phyloP scores from a whole-genome alignment of 352 stramenopile genomes.

The Globisporangium spinosum region DNA sequence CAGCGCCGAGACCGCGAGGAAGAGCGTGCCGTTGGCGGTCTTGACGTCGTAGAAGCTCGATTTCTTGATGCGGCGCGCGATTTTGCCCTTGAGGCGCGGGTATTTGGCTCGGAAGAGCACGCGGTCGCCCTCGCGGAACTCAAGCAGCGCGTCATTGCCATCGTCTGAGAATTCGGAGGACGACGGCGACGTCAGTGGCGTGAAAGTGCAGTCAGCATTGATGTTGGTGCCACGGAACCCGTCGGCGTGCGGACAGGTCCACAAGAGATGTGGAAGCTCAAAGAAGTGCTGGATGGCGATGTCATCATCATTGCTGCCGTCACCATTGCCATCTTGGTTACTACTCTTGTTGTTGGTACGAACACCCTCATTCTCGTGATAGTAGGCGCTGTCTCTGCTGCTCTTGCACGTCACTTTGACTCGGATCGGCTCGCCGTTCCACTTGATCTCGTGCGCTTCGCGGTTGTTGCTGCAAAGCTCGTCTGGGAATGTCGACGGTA shows the following conservation, averaged over 20 bases:
- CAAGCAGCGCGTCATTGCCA: constrained; percentile 3
- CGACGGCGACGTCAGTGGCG: constrained; percentile 30
- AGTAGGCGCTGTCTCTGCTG: neutral
- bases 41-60: constrained; percentile 62
- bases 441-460: constrained; percentile 20
- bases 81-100: constrained; percentile 33
- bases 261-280: constrained; percentile 38
- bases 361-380: neutral
- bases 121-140: constrained; percentile 46
- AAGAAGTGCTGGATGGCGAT: constrained; percentile 33
- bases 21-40: constrained; percentile 39
- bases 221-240: constrained; percentile 40
- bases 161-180: constrained; percentile 24
- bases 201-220: constrained; percentile 44
- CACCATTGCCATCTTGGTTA: neutral
- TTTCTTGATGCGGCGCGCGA: constrained; percentile 32
- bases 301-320: neutral
- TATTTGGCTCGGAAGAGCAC: constrained; percentile 41
- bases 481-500: neutral
- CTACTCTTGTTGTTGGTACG: neutral
- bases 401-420: constrained; percentile 24
- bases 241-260: constrained; percentile 45
- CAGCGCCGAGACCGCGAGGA: constrained; percentile 39
- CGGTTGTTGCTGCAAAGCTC: neutral
- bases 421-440: constrained; percentile 36